These are phyloP conservation scores for Mycosphaerella arachidis DNA, from an alignment of 2,329 filamentous ascomycete genomes.

Conservation along the genomic window DNA sequence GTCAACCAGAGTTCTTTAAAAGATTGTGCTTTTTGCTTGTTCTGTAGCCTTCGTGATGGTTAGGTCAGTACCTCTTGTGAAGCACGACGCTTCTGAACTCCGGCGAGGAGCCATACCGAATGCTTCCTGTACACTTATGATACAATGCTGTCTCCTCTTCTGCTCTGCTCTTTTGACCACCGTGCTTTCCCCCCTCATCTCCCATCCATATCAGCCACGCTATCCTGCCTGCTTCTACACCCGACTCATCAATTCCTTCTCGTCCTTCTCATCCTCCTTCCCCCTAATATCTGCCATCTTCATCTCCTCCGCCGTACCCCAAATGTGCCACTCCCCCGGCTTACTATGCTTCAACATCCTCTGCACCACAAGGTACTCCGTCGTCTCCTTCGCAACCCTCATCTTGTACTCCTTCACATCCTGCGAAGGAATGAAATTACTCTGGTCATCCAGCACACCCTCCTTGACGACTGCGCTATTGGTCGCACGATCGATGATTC, in stretches of 20 bases:
- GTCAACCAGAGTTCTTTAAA: too few relatives aligned
- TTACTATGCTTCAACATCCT: slow-evolving; percentile 38
- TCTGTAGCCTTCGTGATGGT: too few relatives aligned
- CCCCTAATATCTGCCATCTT: slow-evolving; percentile 36
- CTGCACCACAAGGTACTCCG: slow-evolving; percentile 51
- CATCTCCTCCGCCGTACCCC: slow-evolving; percentile 46
- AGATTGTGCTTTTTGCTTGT: too few relatives aligned
- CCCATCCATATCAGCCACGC: neutral
- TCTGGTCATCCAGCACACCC: slow-evolving; percentile 29
- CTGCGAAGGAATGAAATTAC: slow-evolving; percentile 33
- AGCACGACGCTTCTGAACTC: too few relatives aligned
- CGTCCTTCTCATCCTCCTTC: slow-evolving; percentile 14
- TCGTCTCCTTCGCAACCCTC: slow-evolving; percentile 36
- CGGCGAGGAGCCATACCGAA: too few relatives aligned
- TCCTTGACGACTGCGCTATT: slow-evolving; percentile 19
- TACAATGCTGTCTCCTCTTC: neutral
- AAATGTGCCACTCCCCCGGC: slow-evolving; percentile 46
- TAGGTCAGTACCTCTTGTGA: too few relatives aligned
- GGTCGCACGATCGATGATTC: slow-evolving; percentile 13
- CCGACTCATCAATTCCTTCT: slow-evolving; percentile 6
- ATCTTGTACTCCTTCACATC: slow-evolving; percentile 32
- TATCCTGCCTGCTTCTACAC: neutral
- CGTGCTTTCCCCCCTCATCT: neutral
- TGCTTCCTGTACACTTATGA: neutral
- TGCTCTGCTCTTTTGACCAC: neutral